Evolutionary conservation across 2,329 filamentous ascomycete species (phyloP).

Genomic region (Didymella lethalis): DNA sequence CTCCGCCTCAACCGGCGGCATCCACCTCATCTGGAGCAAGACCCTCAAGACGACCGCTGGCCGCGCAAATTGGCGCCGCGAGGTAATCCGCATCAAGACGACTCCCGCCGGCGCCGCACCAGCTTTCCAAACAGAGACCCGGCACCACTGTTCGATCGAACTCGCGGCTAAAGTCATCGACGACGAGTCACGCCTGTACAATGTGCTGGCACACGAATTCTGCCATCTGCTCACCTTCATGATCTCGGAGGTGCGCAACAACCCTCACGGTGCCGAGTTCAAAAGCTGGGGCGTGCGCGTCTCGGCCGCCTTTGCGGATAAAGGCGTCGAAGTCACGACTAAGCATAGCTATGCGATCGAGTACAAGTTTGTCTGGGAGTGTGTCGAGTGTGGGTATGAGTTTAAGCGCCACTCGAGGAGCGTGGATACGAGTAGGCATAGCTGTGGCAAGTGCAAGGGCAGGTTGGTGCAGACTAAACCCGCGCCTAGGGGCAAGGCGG

Average conservation of each 20-base stretch:
- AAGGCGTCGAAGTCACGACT: constrained; percentile 80
- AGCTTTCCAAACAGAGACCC: constrained; percentile 43
- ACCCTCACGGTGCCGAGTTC: constrained; percentile 86
- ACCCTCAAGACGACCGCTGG: constrained; percentile 83
- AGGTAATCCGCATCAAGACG: constrained; percentile 50
- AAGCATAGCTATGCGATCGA: constrained; percentile 90
- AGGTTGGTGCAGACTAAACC: constrained; percentile 80
- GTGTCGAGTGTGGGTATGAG: constrained; percentile 70
- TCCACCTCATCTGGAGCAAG: constrained; percentile 76
- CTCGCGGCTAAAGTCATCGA: constrained; percentile 89
- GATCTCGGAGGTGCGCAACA: constrained; percentile 75
- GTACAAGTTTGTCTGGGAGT: constrained; percentile 91
- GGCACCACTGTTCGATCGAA: constrained; percentile 79
- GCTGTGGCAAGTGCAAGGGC: constrained; percentile 78
- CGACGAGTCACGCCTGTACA: constrained; percentile 75
- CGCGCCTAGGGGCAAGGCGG: constrained; percentile 63
- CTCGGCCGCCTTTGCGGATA: constrained; percentile 64
- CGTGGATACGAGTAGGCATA: constrained; percentile 74
- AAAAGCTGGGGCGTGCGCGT: constrained; percentile 70
- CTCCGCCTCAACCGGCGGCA: constrained; percentile 70
- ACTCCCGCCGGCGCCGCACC: constrained; percentile 28
- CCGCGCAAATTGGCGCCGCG: constrained; percentile 59
- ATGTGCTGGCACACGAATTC: constrained; percentile 95
- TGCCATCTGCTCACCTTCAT: constrained; percentile 95
- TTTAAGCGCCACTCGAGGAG: constrained; percentile 88